Percentiles rank a stretch among this genome's conserved stretches.
These are phyloP conservation scores for Ganoderma boninense DNA, from an alignment of 1,284 basidiomycete genomes.

Conservation along the genomic window DNA sequence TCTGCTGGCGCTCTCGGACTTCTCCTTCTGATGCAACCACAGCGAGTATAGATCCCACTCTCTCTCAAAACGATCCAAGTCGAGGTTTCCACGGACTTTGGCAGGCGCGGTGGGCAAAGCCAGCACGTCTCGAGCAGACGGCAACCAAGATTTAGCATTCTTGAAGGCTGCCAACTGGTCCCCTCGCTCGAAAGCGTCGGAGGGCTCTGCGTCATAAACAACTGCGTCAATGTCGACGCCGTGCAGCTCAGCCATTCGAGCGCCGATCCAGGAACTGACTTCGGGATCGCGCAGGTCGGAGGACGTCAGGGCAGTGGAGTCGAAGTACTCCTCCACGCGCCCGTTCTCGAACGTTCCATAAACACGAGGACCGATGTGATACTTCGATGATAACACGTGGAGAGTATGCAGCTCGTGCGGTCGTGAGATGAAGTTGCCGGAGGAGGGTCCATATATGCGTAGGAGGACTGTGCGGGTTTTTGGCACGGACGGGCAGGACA, in stretches of 20 bases:
- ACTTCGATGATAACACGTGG: conserved; percentile 86
- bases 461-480: conserved; percentile 77
- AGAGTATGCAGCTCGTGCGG: conserved; percentile 86
- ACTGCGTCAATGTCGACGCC: conserved; percentile 84
- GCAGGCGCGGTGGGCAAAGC: conserved; percentile 57
- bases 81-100: conserved; percentile 54
- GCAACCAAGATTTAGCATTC: conserved; percentile 73
- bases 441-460: conserved; percentile 90
- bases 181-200: conserved; percentile 52
- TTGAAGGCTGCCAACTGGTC: conserved; percentile 67
- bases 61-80: conserved; percentile 69
- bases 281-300: conserved; percentile 78
- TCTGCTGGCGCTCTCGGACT: conserved; percentile 59
- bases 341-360: conserved; percentile 96
- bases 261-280: conserved; percentile 85
- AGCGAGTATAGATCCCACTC: conserved; percentile 75
- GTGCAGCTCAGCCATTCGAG: conserved; percentile 93
- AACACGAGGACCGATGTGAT: conserved; percentile 89
- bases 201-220: conserved; percentile 48
- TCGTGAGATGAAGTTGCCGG: conserved; percentile 86
- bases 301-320: conserved; percentile 81
- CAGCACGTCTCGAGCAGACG: conserved; percentile 69
- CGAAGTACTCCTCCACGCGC: conserved; percentile 92
- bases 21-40: conserved; percentile 73
- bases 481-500: conserved; percentile 67